Conservation (phyloP, 2,329 filamentous ascomycete species). For the Colletotrichum sansevieriae region DNA sequence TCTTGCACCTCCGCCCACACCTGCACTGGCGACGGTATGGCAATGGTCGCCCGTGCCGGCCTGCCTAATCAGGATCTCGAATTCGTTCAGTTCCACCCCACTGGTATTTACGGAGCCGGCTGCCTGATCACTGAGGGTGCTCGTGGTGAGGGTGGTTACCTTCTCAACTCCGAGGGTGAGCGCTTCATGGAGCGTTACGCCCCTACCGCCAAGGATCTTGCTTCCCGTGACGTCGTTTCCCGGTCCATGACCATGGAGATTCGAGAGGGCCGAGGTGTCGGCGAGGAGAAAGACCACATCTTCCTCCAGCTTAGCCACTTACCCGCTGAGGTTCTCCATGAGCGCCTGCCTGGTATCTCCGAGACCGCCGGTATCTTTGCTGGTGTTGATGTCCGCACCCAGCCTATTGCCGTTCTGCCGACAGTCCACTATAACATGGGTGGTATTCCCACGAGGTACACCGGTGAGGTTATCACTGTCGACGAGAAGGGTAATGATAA, state of each 20-base stretch:
- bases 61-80: conserved; percentile 99
- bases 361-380: conserved; percentile 98
- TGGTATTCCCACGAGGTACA: conserved; percentile 98
- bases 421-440: conserved; percentile 99
- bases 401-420: conserved; percentile 95
- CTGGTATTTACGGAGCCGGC: conserved; percentile 98
- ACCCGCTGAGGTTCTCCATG: conserved; percentile 90
- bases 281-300: conserved; percentile 97
- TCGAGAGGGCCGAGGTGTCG: conserved; percentile 95
- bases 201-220: conserved; percentile 97
- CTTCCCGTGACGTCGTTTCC: conserved; percentile 94
- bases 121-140: conserved; percentile 98
- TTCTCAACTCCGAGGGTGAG: conserved; percentile 97
- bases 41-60: conserved; percentile 97
- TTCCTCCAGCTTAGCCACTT: conserved; percentile 98
- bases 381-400: conserved; percentile 96
- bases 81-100: conserved; percentile 99
- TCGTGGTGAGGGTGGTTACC: conserved; percentile 97
- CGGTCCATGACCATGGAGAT: conserved; percentile 99
- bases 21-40: conserved; percentile 99
- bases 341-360: conserved; percentile 97
- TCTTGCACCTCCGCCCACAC: conserved; percentile 98
- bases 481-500: conserved; percentile 90
- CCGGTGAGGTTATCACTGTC: conserved; percentile 92
- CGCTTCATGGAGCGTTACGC: conserved; percentile 99